Evolutionary conservation across 1,139 yeast species (phyloP), one percentile per base, ranked within the genome.

Genomic region (Scheffersomyces segobiensis): DNA sequence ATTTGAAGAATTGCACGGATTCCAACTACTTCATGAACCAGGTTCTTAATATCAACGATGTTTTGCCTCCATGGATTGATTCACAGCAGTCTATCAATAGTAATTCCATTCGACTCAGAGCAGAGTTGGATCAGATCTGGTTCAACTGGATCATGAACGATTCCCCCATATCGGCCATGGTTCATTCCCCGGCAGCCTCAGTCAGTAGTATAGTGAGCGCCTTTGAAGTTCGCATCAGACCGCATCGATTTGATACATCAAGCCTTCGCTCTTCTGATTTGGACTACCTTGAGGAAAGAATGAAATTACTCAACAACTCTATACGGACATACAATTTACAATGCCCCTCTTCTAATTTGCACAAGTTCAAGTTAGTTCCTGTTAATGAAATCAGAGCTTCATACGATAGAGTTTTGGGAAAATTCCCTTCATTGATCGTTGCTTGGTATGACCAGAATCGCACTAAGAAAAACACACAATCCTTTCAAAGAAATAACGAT

Each of bases 21-120:
- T 66, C 80, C 5, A 76, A 73, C 59, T 80, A 77, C 62, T 80
- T 80, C 60, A 71, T 80, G 72, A 80, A 78, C 63, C 80, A 79
- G 61, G 87, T 92, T 54, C 75, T 92, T 59, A 87, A 85, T 63
- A 83, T 85, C 52, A 97, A 92, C 70, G 93, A 91, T 53, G 87
- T 90, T 0, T 77, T 87, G 12, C 97, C 97, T 0, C 96, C 96
- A 0, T 92, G 97, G 97, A 87, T 92, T 46, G 96, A 91, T 65
- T 86, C 84, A 56, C 97, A 92, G 71, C 83, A 86, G 53, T 79
- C 82, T 3, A 81, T 91, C 4, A 82, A 81, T 54, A 62, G 67
- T 1, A 83, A 81, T 48, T 78, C 89, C 5, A 67, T 64, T 1
- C 66, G 67, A 0, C 84, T 90, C 58, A 71, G 92, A 54, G 57